A percentile compares a stretch with the other conserved stretches of the same genome.
Conservation (phyloP, 192 early-diverging fungal genomes). For the Entrophospora sp. region DNA sequence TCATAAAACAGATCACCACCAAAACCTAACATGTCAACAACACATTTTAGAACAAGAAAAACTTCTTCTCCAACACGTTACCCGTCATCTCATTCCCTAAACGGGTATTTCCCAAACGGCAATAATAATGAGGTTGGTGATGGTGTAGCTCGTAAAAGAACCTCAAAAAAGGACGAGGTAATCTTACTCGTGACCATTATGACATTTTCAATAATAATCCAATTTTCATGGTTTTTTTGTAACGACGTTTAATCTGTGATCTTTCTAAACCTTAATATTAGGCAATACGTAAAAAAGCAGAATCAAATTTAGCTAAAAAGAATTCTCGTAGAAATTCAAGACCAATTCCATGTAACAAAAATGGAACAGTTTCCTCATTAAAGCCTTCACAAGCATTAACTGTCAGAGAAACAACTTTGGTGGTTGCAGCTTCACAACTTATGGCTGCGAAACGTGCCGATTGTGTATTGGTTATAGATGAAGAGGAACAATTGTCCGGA, state of each 20-base stretch:
- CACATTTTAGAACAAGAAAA: background rate
- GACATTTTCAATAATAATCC: background rate
- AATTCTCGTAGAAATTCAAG: slow-evolving; percentile 24
- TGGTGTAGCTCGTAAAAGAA: slow-evolving; percentile 30
- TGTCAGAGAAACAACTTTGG: slow-evolving; percentile 61
- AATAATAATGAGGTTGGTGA: slow-evolving; percentile 29
- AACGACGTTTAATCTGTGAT: background rate
- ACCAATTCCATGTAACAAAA: slow-evolving; percentile 35
- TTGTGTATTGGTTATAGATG: slow-evolving; percentile 86
- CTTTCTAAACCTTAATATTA: background rate
- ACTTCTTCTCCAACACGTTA: background rate
- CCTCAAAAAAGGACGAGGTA: slow-evolving; percentile 36
- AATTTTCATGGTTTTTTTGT: background rate
- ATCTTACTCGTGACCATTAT: background rate
- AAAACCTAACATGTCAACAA: background rate
- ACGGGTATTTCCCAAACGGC: slow-evolving; percentile 11
- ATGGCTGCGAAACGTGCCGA: slow-evolving; percentile 98
- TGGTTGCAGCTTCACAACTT: slow-evolving; percentile 72
- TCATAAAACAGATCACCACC: no score
- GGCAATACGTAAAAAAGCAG: slow-evolving; percentile 64
- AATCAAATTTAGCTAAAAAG: slow-evolving; percentile 53
- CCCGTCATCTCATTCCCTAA: background rate
- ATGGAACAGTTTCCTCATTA: slow-evolving; percentile 81
- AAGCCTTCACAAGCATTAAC: slow-evolving; percentile 80
- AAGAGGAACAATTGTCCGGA: slow-evolving; percentile 80